Evolutionary conservation across 805 yeast genomes (phyloP), one percentile per base, ranked within the genome.

Genomic region (Cyberlindnera meyerae): DNA sequence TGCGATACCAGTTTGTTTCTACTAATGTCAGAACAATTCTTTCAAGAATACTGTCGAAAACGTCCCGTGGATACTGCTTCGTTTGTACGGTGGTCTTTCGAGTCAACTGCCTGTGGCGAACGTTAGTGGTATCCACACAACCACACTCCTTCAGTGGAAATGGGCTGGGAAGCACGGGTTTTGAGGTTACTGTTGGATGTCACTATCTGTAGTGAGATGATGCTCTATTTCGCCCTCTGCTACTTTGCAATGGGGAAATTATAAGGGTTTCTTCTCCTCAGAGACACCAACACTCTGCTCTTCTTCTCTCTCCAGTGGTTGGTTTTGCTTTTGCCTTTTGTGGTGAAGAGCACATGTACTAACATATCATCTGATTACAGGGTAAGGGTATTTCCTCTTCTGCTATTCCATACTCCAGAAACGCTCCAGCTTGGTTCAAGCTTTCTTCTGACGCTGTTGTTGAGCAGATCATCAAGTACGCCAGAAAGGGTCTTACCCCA

Each of bases 371-470:
- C 31, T 43, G 39, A 40, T 29, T 40, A 47, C 62, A 84, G 95
- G 99, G 99, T 75, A 93, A 93, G 76, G 99, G 99, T 77, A 94
- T 93, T 66, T 87, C 97, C 62, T 82, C 96, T 63, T 88, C 97
- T 68, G 95, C 98, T 67, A 77, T 88, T 71, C 98, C 99, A 71
- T 93, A 93, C 82, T 89, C 97, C 62, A 90, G 99, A 78, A 82
- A 82, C 73, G 79, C 94, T 70, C 98, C 97, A 70, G 76, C 96
- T 70, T 93, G 99, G 99, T 90, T 89, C 94, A 90, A 93, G 81
- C 82, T 86, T 62, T 77, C 96, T 48, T 71, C 95, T 57, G 97
- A 89, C 56, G 82, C 87, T 56, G 94, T 93, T 64, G 87, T 89
- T 73, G 98, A 93, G 77, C 96, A 88, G 77, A 80, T 90, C 77